Evolutionary conservation across 1,284 basidiomycete genomes (phyloP).

Genomic region (Rhizoctonia solani): DNA sequence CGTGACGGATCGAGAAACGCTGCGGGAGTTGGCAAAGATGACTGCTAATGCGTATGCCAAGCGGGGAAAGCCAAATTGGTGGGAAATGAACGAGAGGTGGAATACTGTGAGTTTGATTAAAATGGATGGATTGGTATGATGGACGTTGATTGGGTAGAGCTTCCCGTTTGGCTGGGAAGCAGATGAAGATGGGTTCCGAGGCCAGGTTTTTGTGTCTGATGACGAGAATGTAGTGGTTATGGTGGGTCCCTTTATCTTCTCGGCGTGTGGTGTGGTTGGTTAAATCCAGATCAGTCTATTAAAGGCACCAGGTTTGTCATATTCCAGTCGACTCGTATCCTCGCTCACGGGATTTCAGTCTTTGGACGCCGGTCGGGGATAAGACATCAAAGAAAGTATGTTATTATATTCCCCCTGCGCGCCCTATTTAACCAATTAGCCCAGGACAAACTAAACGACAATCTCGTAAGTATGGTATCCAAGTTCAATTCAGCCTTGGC

Average conservation of each 20-base stretch:
- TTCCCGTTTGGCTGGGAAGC: constrained; percentile 88
- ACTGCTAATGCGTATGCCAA: constrained; percentile 86
- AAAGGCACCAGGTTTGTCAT: constrained; percentile 28
- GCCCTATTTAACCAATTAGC: constrained; percentile 3
- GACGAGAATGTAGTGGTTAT: constrained; percentile 85
- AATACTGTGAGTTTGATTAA: constrained; percentile 61
- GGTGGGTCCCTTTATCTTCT: background rate
- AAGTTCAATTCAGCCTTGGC: too few relatives aligned
- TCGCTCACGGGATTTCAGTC: background rate
- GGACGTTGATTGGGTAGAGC: constrained; percentile 53
- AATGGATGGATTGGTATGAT: background rate
- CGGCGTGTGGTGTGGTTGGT: constrained; percentile 1
- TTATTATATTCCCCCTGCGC: background rate
- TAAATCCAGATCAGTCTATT: constrained; percentile 23
- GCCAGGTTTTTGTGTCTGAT: constrained; percentile 83
- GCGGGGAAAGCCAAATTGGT: constrained; percentile 74
- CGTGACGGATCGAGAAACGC: constrained; percentile 77
- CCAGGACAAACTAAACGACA: constrained; percentile 95
- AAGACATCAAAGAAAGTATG: constrained; percentile 34
- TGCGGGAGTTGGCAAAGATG: constrained; percentile 88
- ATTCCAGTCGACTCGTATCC: background rate
- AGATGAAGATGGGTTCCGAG: constrained; percentile 80
- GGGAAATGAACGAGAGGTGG: constrained; percentile 75
- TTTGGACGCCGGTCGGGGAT: constrained; percentile 28
- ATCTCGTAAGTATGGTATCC: constrained; percentile 55